Base-by-base conservation (phyloP, 495 filamentous ascomycete species). In the Aspergillus asperescens region DNA sequence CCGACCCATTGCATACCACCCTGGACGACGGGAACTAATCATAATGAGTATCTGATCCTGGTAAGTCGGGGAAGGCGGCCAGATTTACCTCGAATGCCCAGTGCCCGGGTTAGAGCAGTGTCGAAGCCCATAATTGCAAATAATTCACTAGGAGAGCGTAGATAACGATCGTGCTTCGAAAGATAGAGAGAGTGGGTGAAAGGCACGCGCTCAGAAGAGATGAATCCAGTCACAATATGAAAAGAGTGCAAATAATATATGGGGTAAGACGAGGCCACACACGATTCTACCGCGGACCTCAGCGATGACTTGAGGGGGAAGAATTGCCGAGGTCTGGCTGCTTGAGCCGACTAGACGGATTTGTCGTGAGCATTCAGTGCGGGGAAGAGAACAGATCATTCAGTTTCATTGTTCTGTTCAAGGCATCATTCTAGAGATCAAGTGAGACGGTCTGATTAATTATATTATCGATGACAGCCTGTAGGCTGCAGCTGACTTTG, bases 1-100 rank as follows among this genome's bases (percentile, higher is more conserved):
- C 88, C 87, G 41, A 76, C 82, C 84, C 84, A 88, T 81, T 95
- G 90, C 90, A 95, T 96, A 50, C 93, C 93, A 66, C 93, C 93
- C 77, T 98, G 93, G 39, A 98, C 89, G n/a, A 98, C 78, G 52
- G 93, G 93, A 58, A 96, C 90, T 93, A 58, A 13, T 54, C 22
- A 12, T 18, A 12, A 27, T 34, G 8, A 48, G 38, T 43, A 35
- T 29, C n/a, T n/a, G 12, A 13, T 0, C 5, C 16, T 32, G 16
- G 27, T 4, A n/a, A 9, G 9, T 35, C 31, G 7, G 13, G 31
- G 28, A 12, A 12, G 32, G 16, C 13, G 29, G 16, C 5, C n/a
- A n/a, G n/a, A n/a, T 19, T 8, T 79, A 90, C 88, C 74, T 62
- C 80, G 77, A 65, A 97, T 97, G 59, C 92, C 91, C 62, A 97